Evolutionary conservation across 306 rosid genomes (phyloP).

Genomic region (Sphenostylis stenocarpa): DNA sequence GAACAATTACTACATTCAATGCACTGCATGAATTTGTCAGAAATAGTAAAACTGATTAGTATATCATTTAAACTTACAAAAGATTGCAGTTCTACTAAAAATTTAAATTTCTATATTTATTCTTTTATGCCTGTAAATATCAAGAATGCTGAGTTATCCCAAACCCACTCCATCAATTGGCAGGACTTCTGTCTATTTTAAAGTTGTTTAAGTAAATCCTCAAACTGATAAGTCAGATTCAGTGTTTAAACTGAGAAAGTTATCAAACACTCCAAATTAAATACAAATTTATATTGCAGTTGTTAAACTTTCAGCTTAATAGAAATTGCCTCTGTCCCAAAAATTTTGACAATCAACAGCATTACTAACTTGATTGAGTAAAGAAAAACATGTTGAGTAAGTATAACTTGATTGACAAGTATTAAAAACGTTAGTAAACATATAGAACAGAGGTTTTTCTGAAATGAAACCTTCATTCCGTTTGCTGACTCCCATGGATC

Average conservation of each 20-base stretch:
- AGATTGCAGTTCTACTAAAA: background rate
- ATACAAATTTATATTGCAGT: background rate
- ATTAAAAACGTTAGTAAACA: conserved; percentile 14
- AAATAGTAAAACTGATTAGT: background rate
- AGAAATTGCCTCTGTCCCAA: background rate
- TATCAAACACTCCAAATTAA: conserved; percentile 10
- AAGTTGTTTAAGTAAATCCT: background rate
- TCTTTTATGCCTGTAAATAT: background rate
- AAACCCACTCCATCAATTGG: conserved; percentile 9
- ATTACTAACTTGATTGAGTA: conserved; percentile 10
- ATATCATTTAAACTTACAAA: background rate
- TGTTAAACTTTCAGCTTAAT: background rate
- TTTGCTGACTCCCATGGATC: conserved; percentile 32
- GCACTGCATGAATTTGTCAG: background rate
- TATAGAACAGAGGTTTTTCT: background rate
- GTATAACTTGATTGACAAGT: too few relatives aligned
- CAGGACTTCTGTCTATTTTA: background rate
- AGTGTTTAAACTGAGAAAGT: conserved; percentile 20
- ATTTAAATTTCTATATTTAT: background rate
- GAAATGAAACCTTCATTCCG: conserved; percentile 53
- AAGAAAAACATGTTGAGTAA: background rate
- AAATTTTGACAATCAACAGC: conserved; percentile 19
- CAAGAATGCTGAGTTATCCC: background rate
- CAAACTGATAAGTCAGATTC: background rate
- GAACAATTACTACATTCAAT: background rate